phyloP scores from a whole-genome alignment of 192 early-diverging fungal genomes.

The Neocallimastix lanati region DNA sequence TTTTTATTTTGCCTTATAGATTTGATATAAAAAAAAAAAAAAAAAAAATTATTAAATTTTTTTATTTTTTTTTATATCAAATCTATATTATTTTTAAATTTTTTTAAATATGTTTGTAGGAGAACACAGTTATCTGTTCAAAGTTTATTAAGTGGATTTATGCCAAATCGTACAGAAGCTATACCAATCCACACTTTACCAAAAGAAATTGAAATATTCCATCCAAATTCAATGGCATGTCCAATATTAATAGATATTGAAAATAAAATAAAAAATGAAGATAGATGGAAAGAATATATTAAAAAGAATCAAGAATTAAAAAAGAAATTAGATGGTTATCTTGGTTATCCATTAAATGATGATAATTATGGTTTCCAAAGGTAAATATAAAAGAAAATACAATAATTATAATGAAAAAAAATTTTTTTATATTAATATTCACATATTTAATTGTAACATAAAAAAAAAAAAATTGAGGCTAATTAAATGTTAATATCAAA shows the following conservation, averaged over 20 bases:
- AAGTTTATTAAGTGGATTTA: conserved; percentile 18
- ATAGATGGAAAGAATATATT: background rate
- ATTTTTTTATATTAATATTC: too few relatives aligned
- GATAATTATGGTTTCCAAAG: background rate
- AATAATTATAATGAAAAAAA: too few relatives aligned
- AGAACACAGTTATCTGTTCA: conserved; percentile 18
- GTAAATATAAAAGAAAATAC: too few relatives aligned
- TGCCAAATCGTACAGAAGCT: conserved; percentile 11
- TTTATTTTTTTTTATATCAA: too few relatives aligned
- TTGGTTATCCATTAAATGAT: background rate
- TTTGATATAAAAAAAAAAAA: too few relatives aligned
- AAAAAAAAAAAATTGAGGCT: too few relatives aligned
- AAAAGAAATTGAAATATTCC: conserved; percentile 21
- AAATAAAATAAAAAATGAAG: background rate
- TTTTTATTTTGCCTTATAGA: too few relatives aligned
- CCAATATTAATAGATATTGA: background rate
- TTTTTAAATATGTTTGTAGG: background rate
- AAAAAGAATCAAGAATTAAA: background rate
- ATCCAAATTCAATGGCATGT: conserved; percentile 17
- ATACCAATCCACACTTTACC: conserved; percentile 25
- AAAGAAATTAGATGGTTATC: background rate
- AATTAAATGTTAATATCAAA: too few relatives aligned
- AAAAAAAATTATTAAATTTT: too few relatives aligned
- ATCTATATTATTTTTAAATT: too few relatives aligned
- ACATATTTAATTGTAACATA: too few relatives aligned